Conservation (phyloP, 441 rosid genomes). For the Pelargonium myrrhifolium region DNA sequence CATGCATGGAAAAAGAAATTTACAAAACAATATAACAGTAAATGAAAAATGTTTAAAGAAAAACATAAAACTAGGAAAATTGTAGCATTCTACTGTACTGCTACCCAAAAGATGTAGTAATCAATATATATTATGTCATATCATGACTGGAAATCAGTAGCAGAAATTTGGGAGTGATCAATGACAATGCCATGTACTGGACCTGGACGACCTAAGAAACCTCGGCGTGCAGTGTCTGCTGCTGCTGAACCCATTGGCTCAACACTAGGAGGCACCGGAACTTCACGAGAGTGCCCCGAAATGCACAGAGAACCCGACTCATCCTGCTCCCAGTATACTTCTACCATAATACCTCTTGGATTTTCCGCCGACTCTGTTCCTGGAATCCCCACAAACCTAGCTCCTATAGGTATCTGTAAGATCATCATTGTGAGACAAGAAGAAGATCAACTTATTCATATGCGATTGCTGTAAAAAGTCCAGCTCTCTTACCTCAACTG, state of each 20-base stretch:
- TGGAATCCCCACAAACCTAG: constrained; percentile 68
- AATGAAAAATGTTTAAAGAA: neutral
- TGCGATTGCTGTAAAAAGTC: too few species aligned
- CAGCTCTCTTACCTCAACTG: constrained; percentile 38
- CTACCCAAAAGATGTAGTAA: neutral
- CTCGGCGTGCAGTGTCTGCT: constrained; percentile 12
- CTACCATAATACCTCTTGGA: constrained; percentile 75
- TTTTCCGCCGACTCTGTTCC: constrained; percentile 52
- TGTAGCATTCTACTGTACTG: neutral
- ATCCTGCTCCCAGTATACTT: constrained; percentile 85
- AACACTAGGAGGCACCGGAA: constrained; percentile 41
- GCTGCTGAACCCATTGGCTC: constrained; percentile 23
- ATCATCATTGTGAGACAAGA: neutral
- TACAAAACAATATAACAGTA: neutral
- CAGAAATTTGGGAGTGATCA: constrained; percentile 33
- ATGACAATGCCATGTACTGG: constrained; percentile 56
- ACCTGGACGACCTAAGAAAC: constrained; percentile 24
- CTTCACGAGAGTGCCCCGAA: constrained; percentile 66
- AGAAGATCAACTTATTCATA: neutral
- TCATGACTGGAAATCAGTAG: constrained; percentile 8
- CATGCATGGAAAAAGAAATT: neutral
- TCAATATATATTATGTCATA: neutral
- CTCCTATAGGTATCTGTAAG: constrained; percentile 75
- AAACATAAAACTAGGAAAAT: neutral
- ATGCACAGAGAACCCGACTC: constrained; percentile 65